A percentile compares a stretch with the other conserved stretches of the same genome.
Conservation (phyloP, 2,329 filamentous ascomycete species). For the Harringtonia aguacate region DNA sequence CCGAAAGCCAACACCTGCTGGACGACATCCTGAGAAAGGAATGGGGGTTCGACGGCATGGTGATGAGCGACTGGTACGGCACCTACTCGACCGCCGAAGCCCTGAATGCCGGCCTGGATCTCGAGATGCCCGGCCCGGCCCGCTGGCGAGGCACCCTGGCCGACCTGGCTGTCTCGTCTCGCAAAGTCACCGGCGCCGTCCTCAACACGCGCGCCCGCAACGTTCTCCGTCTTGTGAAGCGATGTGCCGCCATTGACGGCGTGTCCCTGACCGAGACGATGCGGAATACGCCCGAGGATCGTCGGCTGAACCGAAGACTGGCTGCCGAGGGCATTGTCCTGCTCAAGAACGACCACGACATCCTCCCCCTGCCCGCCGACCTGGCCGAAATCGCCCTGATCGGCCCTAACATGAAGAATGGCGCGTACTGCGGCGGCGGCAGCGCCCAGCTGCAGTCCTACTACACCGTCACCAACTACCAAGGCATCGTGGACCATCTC, state of each 20-base stretch:
- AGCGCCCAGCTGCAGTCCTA: conserved; percentile 24
- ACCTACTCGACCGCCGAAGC: conserved; percentile 17
- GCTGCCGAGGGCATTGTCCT: conserved; percentile 11
- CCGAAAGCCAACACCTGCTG: conserved; percentile 23
- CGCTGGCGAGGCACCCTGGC: conserved; percentile 16
- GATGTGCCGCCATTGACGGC: neutral
- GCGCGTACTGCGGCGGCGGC: conserved; percentile 17
- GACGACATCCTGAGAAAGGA: conserved; percentile 24
- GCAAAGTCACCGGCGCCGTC: conserved; percentile 14
- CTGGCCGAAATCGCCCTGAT: conserved; percentile 30
- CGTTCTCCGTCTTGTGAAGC: conserved; percentile 15
- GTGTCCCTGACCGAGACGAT: conserved; percentile 5
- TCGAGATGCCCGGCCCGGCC: conserved; percentile 21
- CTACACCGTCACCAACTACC: conserved; percentile 30
- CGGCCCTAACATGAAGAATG: conserved; percentile 35
- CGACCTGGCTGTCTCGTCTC: conserved; percentile 13
- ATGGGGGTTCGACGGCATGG: conserved; percentile 25
- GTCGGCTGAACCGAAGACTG: conserved; percentile 5
- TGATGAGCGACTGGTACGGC: conserved; percentile 27
- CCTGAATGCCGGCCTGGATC: conserved; percentile 15
- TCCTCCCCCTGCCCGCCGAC: conserved; percentile 32
- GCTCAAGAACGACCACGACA: conserved; percentile 37
- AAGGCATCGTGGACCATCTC: conserved; percentile 25
- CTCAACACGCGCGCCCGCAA: conserved; percentile 17
- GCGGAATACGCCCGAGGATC: conserved; percentile 5